Percentiles rank a stretch among this genome's conserved stretches.
Conservation (phyloP, 768 basidiomycete species). For the Suillus discolor region DNA sequence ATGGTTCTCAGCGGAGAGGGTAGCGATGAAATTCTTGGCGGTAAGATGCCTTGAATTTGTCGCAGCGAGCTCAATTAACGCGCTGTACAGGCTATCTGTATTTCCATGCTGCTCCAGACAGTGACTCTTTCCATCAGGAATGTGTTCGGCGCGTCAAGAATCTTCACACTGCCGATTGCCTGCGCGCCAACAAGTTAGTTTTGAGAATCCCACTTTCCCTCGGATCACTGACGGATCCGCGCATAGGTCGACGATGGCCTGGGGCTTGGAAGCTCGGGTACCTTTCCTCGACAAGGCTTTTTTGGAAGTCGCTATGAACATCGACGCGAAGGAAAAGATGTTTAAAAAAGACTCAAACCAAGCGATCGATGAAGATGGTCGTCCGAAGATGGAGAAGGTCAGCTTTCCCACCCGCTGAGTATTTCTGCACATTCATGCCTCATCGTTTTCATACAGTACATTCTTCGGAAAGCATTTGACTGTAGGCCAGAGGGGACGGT, state of each 20-base stretch:
- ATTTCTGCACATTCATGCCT: constrained; percentile 1
- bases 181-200: constrained; percentile 95
- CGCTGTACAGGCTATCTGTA: constrained; percentile 83
- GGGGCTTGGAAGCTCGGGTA: constrained; percentile 98
- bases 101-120: constrained; percentile 97
- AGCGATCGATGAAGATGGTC: constrained; percentile 79
- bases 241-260: constrained; percentile 94
- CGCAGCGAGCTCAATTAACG: constrained; percentile 12
- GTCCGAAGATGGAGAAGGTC: constrained; percentile 96
- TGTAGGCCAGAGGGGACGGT: constrained; percentile 78
- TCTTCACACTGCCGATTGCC: constrained; percentile 95
- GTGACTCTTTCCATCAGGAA: constrained; percentile 91
- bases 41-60: constrained; percentile 40
- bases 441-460: constrained; percentile 60
- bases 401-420: constrained; percentile 6
- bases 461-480: constrained; percentile 95
- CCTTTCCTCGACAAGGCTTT: constrained; percentile 98
- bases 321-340: constrained; percentile 85
- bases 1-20: constrained; percentile 99
- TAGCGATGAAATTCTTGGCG: constrained; percentile 96
- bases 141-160: constrained; percentile 95
- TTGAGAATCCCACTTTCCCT: neutral
- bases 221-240: constrained; percentile 10
- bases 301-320: constrained; percentile 90
- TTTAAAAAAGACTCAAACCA: constrained; percentile 82